Conservation (phyloP, 2,329 filamentous ascomycete species). For the Incumbomyces lentus region DNA sequence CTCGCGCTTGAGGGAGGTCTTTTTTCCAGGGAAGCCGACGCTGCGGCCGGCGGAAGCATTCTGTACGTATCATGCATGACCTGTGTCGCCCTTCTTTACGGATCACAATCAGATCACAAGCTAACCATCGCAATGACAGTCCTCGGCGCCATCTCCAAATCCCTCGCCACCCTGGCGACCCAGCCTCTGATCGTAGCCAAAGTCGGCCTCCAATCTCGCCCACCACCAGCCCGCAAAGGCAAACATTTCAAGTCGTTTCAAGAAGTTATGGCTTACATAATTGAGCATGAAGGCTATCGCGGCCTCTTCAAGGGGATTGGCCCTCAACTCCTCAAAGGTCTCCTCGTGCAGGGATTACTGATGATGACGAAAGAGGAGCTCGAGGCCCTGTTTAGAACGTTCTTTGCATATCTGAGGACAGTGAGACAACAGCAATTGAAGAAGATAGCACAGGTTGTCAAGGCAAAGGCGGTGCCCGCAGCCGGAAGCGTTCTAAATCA, state of each 20-base stretch:
- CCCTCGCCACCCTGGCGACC: constrained; percentile 79
- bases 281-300: constrained; percentile 70
- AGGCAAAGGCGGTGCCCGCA: constrained; percentile 9
- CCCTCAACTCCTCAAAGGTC: constrained; percentile 83
- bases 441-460: constrained; percentile 46
- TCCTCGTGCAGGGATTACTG: constrained; percentile 85
- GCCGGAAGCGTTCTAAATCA: constrained; percentile 32
- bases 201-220: constrained; percentile 88
- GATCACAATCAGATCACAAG: not conserved
- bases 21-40: constrained; percentile 68
- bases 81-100: not conserved
- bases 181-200: constrained; percentile 97
- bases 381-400: constrained; percentile 74
- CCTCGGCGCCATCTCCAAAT: constrained; percentile 85
- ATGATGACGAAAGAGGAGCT: constrained; percentile 99
- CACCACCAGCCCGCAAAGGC: constrained; percentile 70
- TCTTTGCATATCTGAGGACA: constrained; percentile 71
- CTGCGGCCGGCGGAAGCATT: constrained; percentile 84
- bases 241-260: constrained; percentile 88
- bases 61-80: constrained; percentile 47
- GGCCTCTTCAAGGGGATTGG: constrained; percentile 96
- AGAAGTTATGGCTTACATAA: constrained; percentile 90
- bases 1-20: constrained; percentile 65
- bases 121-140: constrained; percentile 41
- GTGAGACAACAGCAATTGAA: constrained; percentile 60